Evolutionary conservation across 2,329 filamentous ascomycete genomes (phyloP).

Genomic region (Nemania diffusa): DNA sequence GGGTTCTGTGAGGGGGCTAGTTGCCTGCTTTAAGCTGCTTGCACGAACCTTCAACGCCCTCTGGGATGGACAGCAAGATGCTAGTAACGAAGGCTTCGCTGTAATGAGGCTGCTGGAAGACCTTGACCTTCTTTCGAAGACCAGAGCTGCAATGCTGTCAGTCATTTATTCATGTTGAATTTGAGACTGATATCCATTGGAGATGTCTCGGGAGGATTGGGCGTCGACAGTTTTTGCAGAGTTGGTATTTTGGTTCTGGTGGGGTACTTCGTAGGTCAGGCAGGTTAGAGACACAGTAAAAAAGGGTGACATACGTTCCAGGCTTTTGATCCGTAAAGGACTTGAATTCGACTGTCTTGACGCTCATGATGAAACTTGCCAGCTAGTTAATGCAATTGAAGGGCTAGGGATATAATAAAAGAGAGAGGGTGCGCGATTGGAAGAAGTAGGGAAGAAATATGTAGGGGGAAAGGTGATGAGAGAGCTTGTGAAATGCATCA

Average conservation of each 20-base stretch:
- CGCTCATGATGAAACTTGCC: constrained; percentile 65
- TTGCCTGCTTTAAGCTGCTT: background rate
- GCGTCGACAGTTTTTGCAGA: constrained; percentile 9
- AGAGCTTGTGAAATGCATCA: constrained; percentile 34
- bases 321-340: constrained; percentile 97
- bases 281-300: too few relatives aligned
- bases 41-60: constrained; percentile 79
- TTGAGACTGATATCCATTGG: background rate
- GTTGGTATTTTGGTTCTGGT: constrained; percentile 39
- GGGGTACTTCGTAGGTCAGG: constrained; percentile 51
- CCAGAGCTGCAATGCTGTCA: constrained; percentile 74
- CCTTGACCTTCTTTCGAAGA: constrained; percentile 98
- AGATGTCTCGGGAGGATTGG: constrained; percentile 2
- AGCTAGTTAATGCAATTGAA: constrained; percentile 10
- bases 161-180: constrained; percentile 11
- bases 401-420: background rate
- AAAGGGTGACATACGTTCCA: constrained; percentile 81
- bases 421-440: constrained; percentile 14
- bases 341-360: constrained; percentile 82
- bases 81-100: constrained; percentile 94
- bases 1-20: background rate
- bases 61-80: constrained; percentile 95
- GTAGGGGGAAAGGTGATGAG: background rate
- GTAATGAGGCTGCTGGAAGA: constrained; percentile 96
- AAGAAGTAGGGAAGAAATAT: constrained; percentile 21